Evolutionary conservation across 2,329 filamentous ascomycete species (phyloP), one percentile per base, ranked within the genome.

Genomic region (Leptographium galeiforme): DNA sequence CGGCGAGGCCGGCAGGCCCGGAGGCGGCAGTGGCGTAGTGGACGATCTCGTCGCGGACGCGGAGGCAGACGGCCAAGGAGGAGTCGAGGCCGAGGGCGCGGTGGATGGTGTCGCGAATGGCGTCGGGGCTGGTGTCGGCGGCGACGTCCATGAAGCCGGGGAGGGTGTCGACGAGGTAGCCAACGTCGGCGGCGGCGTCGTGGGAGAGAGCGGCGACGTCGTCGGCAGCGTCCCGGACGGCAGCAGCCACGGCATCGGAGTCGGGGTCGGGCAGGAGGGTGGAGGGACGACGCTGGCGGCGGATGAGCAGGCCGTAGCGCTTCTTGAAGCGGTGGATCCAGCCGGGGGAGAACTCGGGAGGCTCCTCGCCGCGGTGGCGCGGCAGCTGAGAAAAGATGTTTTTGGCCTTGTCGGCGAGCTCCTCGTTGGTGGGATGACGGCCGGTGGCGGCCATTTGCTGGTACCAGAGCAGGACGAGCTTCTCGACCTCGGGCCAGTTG

Each of bases 291-390:
- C 77, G 73, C 59, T 80, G 77, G 51, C 78, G 74, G 39, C 77
- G 64, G 48, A 81, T 73, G 18, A 82, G 67, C 16, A 82, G 68
- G 0, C 78, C 77, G 55, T 82, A 82, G 12, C 78, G 72, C 63
- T 81, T 81, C 66, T 82, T 82, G 67, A 82, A 82, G 39, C 78
- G 72, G 59, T 82, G 78, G 55, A 82, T 81, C 78, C 78, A 82
- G 43, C 78, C 78, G 0, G 78, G 78, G 0, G 77, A 81, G 63
- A 82, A 82, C 63, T 82, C 78, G 48, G 78, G 78, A 1, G 78
- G 68, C n/a, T 66, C 65, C 62, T 81, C 77, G 58, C 78, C 78
- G 62, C 77, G 79, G 64, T 82, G 81, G 18, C 77, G 75, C 16
- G 78, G 77, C 33, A 82, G 68, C 60, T 78, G 73, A 45, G 67